A percentile compares a stretch with the other conserved stretches of the same genome.
Evolutionary conservation across 495 filamentous ascomycete genomes (phyloP).

Genomic region (Astrothelium macrocarpum): DNA sequence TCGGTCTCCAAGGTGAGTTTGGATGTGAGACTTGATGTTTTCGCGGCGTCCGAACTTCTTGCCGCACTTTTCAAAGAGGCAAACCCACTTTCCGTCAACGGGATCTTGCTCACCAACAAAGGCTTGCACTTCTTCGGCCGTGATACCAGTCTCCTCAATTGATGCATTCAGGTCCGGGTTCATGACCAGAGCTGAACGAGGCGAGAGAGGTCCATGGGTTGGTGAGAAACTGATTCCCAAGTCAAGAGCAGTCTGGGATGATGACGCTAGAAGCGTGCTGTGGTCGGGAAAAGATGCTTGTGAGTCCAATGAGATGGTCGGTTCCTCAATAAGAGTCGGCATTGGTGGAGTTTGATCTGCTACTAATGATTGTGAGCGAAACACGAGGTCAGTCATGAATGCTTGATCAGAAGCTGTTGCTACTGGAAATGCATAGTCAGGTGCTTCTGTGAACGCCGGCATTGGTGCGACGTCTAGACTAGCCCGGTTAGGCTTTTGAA

Average conservation of each 20-base stretch:
- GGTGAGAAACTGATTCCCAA: conserved; percentile 10
- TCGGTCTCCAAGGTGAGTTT: conserved; percentile 91
- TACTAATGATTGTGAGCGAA: conserved; percentile 8
- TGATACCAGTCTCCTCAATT: conserved; percentile 64
- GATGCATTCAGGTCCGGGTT: conserved; percentile 28
- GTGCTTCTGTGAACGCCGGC: conserved; percentile 21
- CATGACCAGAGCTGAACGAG: conserved; percentile 16
- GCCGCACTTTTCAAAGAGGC: conserved; percentile 64
- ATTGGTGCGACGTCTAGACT: conserved; percentile 39
- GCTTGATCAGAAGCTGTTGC: conserved; percentile 13
- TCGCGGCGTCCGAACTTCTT: conserved; percentile 88
- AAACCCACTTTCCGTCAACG: conserved; percentile 72
- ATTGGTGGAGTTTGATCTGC: conserved; percentile 10
- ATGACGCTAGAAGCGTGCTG: conserved; percentile 30
- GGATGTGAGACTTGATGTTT: conserved; percentile 95
- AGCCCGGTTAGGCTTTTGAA: conserved; percentile 19
- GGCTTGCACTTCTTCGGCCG: conserved; percentile 71
- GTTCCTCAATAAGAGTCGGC: conserved; percentile 21
- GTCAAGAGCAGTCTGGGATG: conserved; percentile 42
- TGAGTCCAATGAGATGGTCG: not conserved
- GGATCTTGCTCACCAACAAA: conserved; percentile 76
- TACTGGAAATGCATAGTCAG: not conserved
- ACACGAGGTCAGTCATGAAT: conserved; percentile 12
- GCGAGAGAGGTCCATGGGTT: conserved; percentile 11
- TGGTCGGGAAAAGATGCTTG: conserved; percentile 2